Evolutionary conservation across 1,284 basidiomycete species (phyloP).

Genomic region (Trichosporon asahii): DNA sequence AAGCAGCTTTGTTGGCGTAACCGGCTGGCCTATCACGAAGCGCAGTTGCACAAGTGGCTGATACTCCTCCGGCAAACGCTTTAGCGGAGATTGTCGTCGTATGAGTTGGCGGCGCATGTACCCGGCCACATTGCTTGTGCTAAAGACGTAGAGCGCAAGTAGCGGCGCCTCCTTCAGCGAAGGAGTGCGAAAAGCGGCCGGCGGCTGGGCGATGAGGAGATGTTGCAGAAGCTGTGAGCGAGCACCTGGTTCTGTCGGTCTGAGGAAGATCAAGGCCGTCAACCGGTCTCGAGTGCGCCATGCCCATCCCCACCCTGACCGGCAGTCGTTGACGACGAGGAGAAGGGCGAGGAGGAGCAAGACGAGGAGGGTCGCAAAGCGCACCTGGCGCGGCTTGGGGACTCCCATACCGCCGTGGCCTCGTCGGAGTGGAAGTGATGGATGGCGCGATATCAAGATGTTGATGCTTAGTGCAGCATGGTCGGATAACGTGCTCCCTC

Average conservation of each 20-base stretch:
- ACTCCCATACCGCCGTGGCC: neutral
- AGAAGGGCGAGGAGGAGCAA: neutral
- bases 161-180: neutral
- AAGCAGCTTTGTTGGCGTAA: neutral
- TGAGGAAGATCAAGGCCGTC: neutral
- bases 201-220: neutral
- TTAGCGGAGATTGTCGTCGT: neutral
- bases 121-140: neutral
- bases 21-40: neutral
- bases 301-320: neutral
- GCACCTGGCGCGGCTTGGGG: neutral
- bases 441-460: neutral
- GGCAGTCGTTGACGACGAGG: neutral
- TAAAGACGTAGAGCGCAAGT: neutral
- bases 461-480: neutral
- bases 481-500: too few relatives aligned
- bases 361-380: neutral
- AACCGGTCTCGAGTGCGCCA: neutral
- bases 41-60: neutral
- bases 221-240: neutral
- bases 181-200: neutral
- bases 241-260: neutral
- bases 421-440: neutral
- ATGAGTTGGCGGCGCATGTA: neutral
- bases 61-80: neutral